Evolutionary conservation across 139 green algal species (phyloP).

Genomic region (Coelastrella sp.): DNA sequence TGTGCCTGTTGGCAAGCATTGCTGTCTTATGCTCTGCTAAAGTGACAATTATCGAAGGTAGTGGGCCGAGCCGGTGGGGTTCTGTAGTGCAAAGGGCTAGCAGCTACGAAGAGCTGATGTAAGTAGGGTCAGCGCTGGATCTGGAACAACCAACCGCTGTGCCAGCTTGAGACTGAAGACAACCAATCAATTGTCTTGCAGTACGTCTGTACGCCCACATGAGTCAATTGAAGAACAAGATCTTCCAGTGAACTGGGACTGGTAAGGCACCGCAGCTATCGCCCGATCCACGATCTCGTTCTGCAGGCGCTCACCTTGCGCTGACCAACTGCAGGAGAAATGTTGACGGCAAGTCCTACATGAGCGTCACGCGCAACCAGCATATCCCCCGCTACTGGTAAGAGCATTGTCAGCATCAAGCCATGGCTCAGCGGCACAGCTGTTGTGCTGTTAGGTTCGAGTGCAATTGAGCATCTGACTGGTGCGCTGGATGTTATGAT

Average conservation of each 20-base stretch:
- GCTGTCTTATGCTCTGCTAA: background rate
- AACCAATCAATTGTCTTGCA: too few species aligned
- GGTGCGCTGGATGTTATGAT: too few species aligned
- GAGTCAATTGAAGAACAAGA: constrained; percentile 33
- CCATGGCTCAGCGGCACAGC: too few species aligned
- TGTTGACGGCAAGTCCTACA: constrained; percentile 76
- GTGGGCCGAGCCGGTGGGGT: background rate
- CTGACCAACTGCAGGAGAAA: constrained; percentile 60
- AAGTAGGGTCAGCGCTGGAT: background rate
- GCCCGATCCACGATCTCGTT: too few species aligned
- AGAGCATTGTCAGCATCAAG: too few species aligned
- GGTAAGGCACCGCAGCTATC: constrained; percentile 46
- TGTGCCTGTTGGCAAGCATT: background rate
- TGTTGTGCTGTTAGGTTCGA: too few species aligned
- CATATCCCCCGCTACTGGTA: constrained; percentile 79
- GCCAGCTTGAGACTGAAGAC: too few species aligned
- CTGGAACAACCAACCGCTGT: too few species aligned
- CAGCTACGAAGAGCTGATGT: constrained; percentile 28
- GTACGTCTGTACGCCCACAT: constrained; percentile 34
- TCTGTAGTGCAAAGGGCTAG: background rate
- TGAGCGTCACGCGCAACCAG: constrained; percentile 80
- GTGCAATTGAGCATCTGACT: too few species aligned
- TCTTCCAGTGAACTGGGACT: constrained; percentile 65
- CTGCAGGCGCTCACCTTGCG: too few species aligned
- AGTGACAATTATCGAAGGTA: background rate